Evolutionary conservation across 495 filamentous ascomycete species (phyloP), one percentile per base, ranked within the genome.

Genomic region (Aspergillus funiculosus): DNA sequence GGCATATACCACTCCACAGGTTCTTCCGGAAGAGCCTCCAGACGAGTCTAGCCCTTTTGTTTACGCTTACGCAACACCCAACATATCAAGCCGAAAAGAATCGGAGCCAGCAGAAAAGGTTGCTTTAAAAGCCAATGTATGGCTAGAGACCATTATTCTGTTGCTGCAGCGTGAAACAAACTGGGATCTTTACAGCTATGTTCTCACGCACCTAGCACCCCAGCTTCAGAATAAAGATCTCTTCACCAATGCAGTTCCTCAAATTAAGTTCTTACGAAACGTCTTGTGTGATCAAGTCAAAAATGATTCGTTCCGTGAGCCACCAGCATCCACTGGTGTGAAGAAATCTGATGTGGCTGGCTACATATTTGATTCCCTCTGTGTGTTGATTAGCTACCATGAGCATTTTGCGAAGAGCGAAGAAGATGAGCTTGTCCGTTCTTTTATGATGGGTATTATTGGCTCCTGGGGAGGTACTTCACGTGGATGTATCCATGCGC

Each of bases 131-230:
- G 76, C 89, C 19, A 75, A 75, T 11, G 63, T 81, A 36, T 95
- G 89, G 85, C 71, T 95, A 11, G 84, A 92, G 39, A 69, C 77
- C 6, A 64, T 94, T 27, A 77, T 90, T 27, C 75, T 74, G 2
- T 66, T 94, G 14, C 67, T 99, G 22, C 81, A 87, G 52, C 71
- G 85, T 29, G 85, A 83, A 35, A 78, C 78, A 21, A 85, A 95
- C 39, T 99, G 94, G 94, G 89, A 97, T 62, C 68, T 95, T 1
- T 95, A 94, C 72, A 90, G 86, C 65, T 95, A 88, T 59, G 76
- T 92, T 21, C 73, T 97, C 9, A 83, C 86, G 9, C 86, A 95
- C 59, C 67, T 95, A n/a, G 82, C 86, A 9, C 82, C 84, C 18
- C 91, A 96, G 56, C 74, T 99, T 25, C 82, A 82, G 56, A 97